Evolutionary conservation across 345 rosid genomes (phyloP).

Genomic region (Erodium maritimum): DNA sequence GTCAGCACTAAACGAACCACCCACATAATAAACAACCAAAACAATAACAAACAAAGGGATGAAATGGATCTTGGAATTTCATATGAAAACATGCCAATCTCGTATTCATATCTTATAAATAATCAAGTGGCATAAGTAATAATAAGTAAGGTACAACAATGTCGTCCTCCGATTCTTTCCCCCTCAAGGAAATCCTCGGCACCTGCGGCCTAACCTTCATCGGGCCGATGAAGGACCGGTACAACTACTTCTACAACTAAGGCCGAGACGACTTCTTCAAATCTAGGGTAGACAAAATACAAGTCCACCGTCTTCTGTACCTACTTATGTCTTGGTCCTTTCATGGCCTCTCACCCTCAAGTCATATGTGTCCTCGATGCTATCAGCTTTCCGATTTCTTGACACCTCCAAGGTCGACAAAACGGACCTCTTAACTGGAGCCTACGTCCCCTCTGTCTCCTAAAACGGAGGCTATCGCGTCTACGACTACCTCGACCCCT

Average conservation of each 20-base stretch:
- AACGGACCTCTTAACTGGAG: conserved; percentile 22
- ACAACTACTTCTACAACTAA: conserved; percentile 37
- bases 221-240: conserved; percentile 32
- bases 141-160: no score
- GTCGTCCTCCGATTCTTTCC: conserved; percentile 4
- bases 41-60: no score
- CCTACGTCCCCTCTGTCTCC: conserved; percentile 30
- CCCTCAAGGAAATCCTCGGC: conserved; percentile 28
- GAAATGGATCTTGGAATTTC: no score
- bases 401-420: conserved; percentile 36
- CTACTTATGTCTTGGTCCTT: conserved; percentile 46
- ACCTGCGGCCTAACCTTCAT: conserved; percentile 23
- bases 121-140: no score
- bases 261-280: conserved; percentile 29
- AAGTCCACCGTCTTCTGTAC: conserved; percentile 25
- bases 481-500: conserved; percentile 31
- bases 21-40: no score
- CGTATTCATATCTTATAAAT: no score
- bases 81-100: no score
- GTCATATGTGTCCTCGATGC: conserved; percentile 29
- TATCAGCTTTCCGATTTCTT: conserved; percentile 31
- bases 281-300: conserved; percentile 13
- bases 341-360: conserved; percentile 19
- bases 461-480: conserved; percentile 32
- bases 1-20: no score